Conservation (phyloP, 1,284 basidiomycete species). For the Quambalaria eucalypti region DNA sequence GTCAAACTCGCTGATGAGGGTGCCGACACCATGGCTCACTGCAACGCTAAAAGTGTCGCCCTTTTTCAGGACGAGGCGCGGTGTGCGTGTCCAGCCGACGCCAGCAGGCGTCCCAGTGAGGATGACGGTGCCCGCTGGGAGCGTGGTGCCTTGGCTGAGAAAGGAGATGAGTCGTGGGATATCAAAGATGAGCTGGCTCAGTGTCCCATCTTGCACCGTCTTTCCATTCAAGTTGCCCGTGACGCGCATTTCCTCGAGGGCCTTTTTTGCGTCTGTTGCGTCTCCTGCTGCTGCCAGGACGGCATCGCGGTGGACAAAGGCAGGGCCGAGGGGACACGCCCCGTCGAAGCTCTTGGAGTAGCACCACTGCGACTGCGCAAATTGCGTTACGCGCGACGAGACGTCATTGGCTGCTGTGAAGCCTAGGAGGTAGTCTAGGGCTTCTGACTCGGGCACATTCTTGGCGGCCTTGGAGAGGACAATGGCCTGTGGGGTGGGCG, state of each 20-base stretch:
- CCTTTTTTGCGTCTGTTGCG: too few relatives aligned
- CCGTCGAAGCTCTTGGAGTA: slow-evolving; percentile 49
- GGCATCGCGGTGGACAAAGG: slow-evolving; percentile 35
- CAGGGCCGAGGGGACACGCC: slow-evolving; percentile 50
- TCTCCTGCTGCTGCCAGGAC: too few relatives aligned
- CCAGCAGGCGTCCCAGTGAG: slow-evolving; percentile 47
- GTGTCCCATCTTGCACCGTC: slow-evolving; percentile 45
- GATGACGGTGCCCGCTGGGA: slow-evolving; percentile 27
- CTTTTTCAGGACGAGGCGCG: slow-evolving; percentile 40
- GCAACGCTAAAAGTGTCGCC: slow-evolving; percentile 49
- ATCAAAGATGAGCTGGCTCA: slow-evolving; percentile 49
- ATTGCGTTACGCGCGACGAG: slow-evolving; percentile 42
- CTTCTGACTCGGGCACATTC: slow-evolving; percentile 46
- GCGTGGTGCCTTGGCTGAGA: slow-evolving; percentile 29
- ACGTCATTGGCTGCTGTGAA: slow-evolving; percentile 50
- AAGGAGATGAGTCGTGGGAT: slow-evolving; percentile 49
- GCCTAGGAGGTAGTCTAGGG: slow-evolving; percentile 8
- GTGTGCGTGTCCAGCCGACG: slow-evolving; percentile 46
- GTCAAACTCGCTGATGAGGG: slow-evolving; percentile 46
- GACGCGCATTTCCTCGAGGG: slow-evolving; percentile 29
- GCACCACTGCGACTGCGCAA: slow-evolving; percentile 47
- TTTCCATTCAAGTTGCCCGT: slow-evolving; percentile 43
- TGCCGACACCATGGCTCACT: slow-evolving; percentile 49
- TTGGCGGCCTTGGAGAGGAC: slow-evolving; percentile 72
- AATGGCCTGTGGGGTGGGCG: slow-evolving; percentile 54